phyloP scores from a whole-genome alignment of 2,329 filamentous ascomycete species.

The Fusarium algeriense region DNA sequence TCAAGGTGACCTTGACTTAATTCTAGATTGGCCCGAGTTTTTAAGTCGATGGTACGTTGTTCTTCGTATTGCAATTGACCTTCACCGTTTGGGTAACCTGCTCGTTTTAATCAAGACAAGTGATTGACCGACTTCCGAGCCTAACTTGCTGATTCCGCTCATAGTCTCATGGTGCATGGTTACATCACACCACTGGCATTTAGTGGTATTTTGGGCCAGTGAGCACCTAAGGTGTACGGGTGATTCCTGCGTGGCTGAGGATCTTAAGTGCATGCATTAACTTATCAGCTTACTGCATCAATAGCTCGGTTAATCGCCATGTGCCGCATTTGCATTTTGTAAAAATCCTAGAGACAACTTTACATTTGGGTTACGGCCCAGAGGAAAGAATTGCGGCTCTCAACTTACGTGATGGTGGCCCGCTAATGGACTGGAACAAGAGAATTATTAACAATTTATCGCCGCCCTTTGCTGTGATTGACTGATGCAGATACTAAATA shows the following conservation, averaged over 20 bases:
- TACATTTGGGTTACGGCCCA: not conserved
- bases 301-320: not conserved
- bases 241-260: not conserved
- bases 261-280: not conserved
- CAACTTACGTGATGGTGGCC: too few relatives aligned
- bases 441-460: too few relatives aligned
- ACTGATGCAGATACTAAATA: not conserved
- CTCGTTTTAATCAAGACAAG: not conserved
- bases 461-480: too few relatives aligned
- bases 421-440: too few relatives aligned
- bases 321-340: fast-evolving
- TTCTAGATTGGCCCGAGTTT: not conserved
- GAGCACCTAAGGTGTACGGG: too few relatives aligned
- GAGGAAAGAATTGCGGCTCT: too few relatives aligned
- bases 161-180: not conserved
- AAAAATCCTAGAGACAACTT: not conserved
- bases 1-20: not conserved
- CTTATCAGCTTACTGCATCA: not conserved
- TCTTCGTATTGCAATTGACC: not conserved
- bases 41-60: not conserved
- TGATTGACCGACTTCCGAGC: not conserved
- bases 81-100: not conserved
- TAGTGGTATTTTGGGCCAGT: not conserved
- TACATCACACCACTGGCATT: not conserved
- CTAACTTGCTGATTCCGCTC: fast-evolving